These are phyloP conservation scores for Boletus insuetus DNA, from an alignment of 768 basidiomycete genomes.

Conservation along the genomic window DNA sequence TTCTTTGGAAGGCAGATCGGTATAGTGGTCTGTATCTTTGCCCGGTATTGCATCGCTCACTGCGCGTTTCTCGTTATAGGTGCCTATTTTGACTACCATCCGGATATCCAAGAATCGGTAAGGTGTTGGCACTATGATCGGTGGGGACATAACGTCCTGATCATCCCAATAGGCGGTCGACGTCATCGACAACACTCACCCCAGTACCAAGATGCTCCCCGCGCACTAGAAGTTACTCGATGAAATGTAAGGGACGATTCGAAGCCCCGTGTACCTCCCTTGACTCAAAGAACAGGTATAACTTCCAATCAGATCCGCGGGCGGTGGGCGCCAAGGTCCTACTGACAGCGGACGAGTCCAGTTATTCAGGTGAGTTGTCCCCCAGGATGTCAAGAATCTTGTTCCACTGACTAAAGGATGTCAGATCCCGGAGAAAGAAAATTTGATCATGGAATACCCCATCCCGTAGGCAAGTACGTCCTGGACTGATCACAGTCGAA, in stretches of 20 bases:
- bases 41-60: not conserved
- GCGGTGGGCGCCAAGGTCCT: slow-evolving; percentile 58
- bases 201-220: slow-evolving; percentile 57
- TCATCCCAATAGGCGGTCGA: slow-evolving; percentile 48
- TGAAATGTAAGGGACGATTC: slow-evolving; percentile 48
- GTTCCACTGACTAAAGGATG: not conserved
- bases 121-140: slow-evolving; percentile 15
- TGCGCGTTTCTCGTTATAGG: slow-evolving; percentile 34
- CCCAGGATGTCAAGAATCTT: not conserved
- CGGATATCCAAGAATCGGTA: slow-evolving; percentile 62
- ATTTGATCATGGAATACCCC: slow-evolving; percentile 68
- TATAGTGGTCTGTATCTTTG: slow-evolving; percentile 17
- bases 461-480: slow-evolving; percentile 61
- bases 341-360: slow-evolving; percentile 63
- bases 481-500: not conserved
- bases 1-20: slow-evolving; percentile 61
- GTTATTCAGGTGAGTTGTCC: slow-evolving; percentile 48
- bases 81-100: slow-evolving; percentile 72
- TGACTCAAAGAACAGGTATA: slow-evolving; percentile 46
- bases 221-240: slow-evolving; percentile 50
- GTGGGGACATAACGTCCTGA: not conserved
- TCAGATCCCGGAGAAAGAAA: slow-evolving; percentile 34
- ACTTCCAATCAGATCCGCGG: slow-evolving; percentile 72
- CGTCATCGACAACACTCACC: slow-evolving; percentile 55
- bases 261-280: slow-evolving; percentile 6